Conservation (phyloP, 108 stramenopile genomes). For the Epithemia pelagica region DNA sequence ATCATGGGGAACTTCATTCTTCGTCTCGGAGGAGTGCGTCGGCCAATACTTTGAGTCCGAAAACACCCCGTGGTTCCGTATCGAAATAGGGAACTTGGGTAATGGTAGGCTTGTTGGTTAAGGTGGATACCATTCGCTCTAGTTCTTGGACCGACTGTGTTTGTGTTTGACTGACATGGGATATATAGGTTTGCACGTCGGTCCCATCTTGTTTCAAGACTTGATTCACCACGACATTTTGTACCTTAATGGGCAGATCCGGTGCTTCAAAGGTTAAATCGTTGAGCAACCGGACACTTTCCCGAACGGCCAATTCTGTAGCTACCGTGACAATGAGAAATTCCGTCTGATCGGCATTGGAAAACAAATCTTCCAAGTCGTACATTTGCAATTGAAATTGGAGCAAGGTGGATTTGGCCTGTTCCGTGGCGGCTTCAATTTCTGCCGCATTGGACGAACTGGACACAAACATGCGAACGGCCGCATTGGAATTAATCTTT, state of each 20-base stretch:
- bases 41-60: slow-evolving; percentile 72
- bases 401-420: slow-evolving; percentile 64
- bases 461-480: slow-evolving; percentile 53
- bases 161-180: slow-evolving; percentile 30
- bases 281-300: slow-evolving; percentile 75
- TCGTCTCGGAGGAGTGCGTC: slow-evolving; percentile 39
- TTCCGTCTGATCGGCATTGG: slow-evolving; percentile 73
- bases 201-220: slow-evolving; percentile 59
- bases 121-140: slow-evolving; percentile 12
- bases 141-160: slow-evolving; percentile 30
- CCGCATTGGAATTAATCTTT: slow-evolving; percentile 69
- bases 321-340: slow-evolving; percentile 89
- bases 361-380: slow-evolving; percentile 84
- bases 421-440: slow-evolving; percentile 48
- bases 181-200: slow-evolving; percentile 34
- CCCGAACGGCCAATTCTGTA: slow-evolving; percentile 82
- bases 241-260: slow-evolving; percentile 80
- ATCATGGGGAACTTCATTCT: no score
- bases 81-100: slow-evolving; percentile 63
- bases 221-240: slow-evolving; percentile 84
- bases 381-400: slow-evolving; percentile 86
- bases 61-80: slow-evolving; percentile 83
- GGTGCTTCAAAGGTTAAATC: slow-evolving; percentile 83
- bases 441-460: slow-evolving; percentile 35
- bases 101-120: slow-evolving; percentile 38